Percentiles rank a stretch among this genome's conserved stretches.
Evolutionary conservation across 2,329 filamentous ascomycete species (phyloP).

Genomic region (Cryphonectria japonica): DNA sequence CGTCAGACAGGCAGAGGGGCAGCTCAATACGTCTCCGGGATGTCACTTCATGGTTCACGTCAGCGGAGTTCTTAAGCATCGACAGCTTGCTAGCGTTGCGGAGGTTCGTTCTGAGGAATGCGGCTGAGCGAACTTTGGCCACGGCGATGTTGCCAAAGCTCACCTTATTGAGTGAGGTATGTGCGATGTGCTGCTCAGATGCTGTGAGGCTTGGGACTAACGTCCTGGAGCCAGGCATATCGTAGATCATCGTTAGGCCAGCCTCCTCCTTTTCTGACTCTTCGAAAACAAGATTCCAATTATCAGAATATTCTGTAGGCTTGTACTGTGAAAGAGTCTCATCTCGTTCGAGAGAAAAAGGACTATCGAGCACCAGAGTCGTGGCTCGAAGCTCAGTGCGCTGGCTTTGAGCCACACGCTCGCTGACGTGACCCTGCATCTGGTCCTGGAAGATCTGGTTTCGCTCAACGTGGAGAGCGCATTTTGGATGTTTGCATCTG

Average conservation of each 20-base stretch:
- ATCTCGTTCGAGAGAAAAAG: too few species aligned
- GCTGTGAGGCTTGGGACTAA: slow-evolving; percentile 54
- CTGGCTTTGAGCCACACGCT: too few species aligned
- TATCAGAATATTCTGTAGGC: slow-evolving; percentile 32
- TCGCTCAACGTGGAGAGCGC: too few species aligned
- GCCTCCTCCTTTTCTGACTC: slow-evolving; percentile 62
- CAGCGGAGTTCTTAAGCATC: slow-evolving; percentile 57
- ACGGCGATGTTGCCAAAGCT: slow-evolving; percentile 61
- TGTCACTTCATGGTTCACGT: slow-evolving; percentile 65
- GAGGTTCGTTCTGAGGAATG: slow-evolving; percentile 62
- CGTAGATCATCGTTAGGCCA: slow-evolving; percentile 64
- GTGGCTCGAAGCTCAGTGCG: too few species aligned
- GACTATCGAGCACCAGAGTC: too few species aligned
- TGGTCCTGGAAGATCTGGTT: too few species aligned
- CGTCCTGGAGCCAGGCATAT: slow-evolving; percentile 61
- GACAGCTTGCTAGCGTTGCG: slow-evolving; percentile 60
- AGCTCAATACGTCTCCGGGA: slow-evolving; percentile 63
- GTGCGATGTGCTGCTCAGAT: slow-evolving; percentile 63
- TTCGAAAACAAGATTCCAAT: slow-evolving; percentile 47
- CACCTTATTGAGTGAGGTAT: slow-evolving; percentile 54
- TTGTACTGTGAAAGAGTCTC: background rate
- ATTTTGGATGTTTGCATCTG: too few species aligned
- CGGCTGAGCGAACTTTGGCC: slow-evolving; percentile 62
- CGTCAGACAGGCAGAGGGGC: slow-evolving; percentile 59
- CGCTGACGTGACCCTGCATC: too few species aligned